Percentiles rank a stretch among this genome's conserved stretches.
Conservation (phyloP, 768 basidiomycete species). For the Suillus paluster region DNA sequence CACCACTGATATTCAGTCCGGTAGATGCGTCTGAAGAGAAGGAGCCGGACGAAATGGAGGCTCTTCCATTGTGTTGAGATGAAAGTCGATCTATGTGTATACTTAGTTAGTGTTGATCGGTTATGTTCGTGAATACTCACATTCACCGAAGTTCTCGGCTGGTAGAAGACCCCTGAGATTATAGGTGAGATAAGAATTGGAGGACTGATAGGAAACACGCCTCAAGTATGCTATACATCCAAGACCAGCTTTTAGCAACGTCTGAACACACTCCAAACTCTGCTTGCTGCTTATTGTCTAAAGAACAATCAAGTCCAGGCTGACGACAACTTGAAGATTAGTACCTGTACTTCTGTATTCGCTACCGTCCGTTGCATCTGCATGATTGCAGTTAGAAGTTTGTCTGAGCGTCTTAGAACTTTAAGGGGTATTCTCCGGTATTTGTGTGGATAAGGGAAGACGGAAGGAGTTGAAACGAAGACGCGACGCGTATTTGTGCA, state of each 20-base stretch:
- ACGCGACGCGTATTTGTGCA: conserved; percentile 22
- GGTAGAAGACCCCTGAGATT: conserved; percentile 69
- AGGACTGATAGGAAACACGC: conserved; percentile 35
- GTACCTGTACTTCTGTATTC: conserved; percentile 31
- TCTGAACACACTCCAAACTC: conserved; percentile 73
- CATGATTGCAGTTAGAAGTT: conserved; percentile 16
- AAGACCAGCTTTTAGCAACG: conserved; percentile 70
- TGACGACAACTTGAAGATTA: background rate
- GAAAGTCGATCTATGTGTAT: conserved; percentile 30
- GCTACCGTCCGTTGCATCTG: conserved; percentile 26
- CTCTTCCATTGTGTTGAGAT: conserved; percentile 33
- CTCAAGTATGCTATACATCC: conserved; percentile 81
- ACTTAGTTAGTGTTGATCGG: background rate
- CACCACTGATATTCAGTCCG: conserved; percentile 57
- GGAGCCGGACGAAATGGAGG: conserved; percentile 36
- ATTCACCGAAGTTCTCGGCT: conserved; percentile 76
- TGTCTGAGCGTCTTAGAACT: background rate
- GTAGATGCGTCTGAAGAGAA: conserved; percentile 43
- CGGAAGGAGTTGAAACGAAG: conserved; percentile 5
- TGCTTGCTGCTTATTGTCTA: conserved; percentile 59
- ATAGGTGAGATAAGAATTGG: conserved; percentile 9
- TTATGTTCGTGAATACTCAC: conserved; percentile 37
- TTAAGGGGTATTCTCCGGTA: conserved; percentile 6
- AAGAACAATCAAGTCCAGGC: conserved; percentile 14
- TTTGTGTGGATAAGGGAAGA: background rate